These are phyloP conservation scores for Chrysoporthe austroafricana DNA, from an alignment of 2,329 filamentous ascomycete species.

Conservation along the genomic window DNA sequence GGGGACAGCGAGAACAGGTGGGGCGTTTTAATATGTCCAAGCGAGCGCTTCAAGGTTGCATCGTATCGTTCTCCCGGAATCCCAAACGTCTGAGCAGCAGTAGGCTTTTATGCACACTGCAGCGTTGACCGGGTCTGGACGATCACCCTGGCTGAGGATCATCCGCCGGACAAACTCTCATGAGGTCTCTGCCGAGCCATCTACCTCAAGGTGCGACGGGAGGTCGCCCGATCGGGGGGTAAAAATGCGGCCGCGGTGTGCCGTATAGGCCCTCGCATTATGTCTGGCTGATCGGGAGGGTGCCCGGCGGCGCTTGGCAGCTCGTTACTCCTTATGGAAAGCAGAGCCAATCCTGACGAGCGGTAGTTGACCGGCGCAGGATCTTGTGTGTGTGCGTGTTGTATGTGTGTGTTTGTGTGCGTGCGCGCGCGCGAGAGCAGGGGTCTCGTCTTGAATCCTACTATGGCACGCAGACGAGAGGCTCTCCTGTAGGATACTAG, in stretches of 20 bases:
- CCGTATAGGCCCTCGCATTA: not conserved
- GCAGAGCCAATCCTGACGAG: too few relatives aligned
- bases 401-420: too few relatives aligned
- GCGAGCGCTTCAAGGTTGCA: too few relatives aligned
- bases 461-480: too few relatives aligned
- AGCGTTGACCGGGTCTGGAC: not conserved
- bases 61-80: too few relatives aligned
- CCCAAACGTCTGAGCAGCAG: too few relatives aligned
- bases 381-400: too few relatives aligned
- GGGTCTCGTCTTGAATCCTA: too few relatives aligned
- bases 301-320: not conserved
- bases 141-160: not conserved
- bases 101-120: not conserved
- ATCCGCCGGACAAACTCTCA: not conserved
- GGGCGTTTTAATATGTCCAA: not conserved
- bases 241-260: not conserved
- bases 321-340: too few relatives aligned
- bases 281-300: not conserved
- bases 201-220: not conserved
- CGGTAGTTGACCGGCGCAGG: too few relatives aligned
- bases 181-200: not conserved
- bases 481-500: too few relatives aligned
- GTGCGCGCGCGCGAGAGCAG: too few relatives aligned
- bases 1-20: not conserved
- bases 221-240: not conserved